A percentile compares a stretch with the other conserved stretches of the same genome.
Conservation (phyloP, 1,284 basidiomycete genomes). For the Neolentinus lepideus region DNA sequence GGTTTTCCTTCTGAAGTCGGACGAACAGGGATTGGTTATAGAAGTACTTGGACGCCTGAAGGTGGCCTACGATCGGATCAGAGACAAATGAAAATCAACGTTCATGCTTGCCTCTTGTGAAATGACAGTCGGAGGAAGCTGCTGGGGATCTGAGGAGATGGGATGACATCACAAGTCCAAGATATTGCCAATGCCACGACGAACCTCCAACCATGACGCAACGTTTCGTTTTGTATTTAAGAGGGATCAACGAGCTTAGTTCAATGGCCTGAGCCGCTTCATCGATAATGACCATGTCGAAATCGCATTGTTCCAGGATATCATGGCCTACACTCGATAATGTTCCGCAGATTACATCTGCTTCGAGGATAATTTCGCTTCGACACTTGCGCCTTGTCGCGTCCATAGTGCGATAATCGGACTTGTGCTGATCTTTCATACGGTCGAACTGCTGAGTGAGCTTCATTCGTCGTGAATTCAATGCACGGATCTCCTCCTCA, state of each 20-base stretch:
- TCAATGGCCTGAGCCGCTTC: slow-evolving; percentile 98
- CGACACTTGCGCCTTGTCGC: slow-evolving; percentile 70
- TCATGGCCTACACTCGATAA: slow-evolving; percentile 93
- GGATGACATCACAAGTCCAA: neutral
- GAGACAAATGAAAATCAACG: slow-evolving; percentile 1
- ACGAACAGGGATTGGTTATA: slow-evolving; percentile 96
- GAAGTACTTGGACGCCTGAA: slow-evolving; percentile 64
- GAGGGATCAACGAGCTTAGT: slow-evolving; percentile 92
- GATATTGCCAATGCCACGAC: slow-evolving; percentile 10
- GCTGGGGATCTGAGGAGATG: slow-evolving; percentile 75
- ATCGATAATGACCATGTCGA: slow-evolving; percentile 96
- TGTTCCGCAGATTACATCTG: slow-evolving; percentile 93
- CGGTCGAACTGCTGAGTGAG: slow-evolving; percentile 71
- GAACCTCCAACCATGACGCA: slow-evolving; percentile 93
- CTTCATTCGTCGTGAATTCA: slow-evolving; percentile 57
- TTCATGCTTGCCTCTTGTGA: slow-evolving; percentile 60
- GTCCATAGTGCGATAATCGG: slow-evolving; percentile 69
- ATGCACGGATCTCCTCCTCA: slow-evolving; percentile 61
- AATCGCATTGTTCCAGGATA: slow-evolving; percentile 76
- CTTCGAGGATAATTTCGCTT: slow-evolving; percentile 74
- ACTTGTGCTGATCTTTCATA: slow-evolving; percentile 76
- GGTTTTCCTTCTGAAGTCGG: slow-evolving; percentile 75
- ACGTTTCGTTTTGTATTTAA: slow-evolving; percentile 81
- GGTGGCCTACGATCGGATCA: neutral
- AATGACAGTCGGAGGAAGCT: slow-evolving; percentile 94